A percentile compares a stretch with the other conserved stretches of the same genome.
Conservation (phyloP, 495 filamentous ascomycete genomes). For the Lentithecium fluviatile region DNA sequence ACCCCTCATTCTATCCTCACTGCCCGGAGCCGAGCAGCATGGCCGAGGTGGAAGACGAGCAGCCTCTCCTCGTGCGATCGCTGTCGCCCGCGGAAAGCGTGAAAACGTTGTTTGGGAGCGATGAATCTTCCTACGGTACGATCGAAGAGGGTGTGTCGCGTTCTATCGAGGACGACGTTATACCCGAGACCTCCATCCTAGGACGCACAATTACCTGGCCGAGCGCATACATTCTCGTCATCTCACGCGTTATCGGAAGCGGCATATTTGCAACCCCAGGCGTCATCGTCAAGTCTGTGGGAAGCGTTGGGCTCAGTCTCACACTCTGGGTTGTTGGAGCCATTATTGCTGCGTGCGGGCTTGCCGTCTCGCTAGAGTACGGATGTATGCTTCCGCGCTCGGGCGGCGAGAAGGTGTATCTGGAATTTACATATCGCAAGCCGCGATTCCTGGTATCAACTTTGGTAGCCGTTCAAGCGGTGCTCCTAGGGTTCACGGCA, state of each 20-base stretch:
- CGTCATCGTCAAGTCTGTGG: constrained; percentile 62
- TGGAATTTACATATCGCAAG: constrained; percentile 70
- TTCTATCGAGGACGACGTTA: constrained; percentile 56
- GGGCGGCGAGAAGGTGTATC: constrained; percentile 73
- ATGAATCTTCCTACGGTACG: constrained; percentile 15
- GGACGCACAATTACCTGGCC: constrained; percentile 66
- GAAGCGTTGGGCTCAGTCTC: constrained; percentile 65
- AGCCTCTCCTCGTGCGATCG: neutral
- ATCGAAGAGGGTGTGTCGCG: constrained; percentile 24
- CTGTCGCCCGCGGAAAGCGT: neutral
- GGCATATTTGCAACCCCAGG: constrained; percentile 77
- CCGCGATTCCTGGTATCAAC: constrained; percentile 70
- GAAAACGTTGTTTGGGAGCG: constrained; percentile 14
- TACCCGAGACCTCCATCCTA: constrained; percentile 61
- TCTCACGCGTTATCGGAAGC: constrained; percentile 72
- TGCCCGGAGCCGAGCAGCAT: no score
- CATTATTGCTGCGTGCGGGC: constrained; percentile 57
- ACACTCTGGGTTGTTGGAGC: constrained; percentile 65
- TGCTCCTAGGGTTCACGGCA: constrained; percentile 68
- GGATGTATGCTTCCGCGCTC: constrained; percentile 71
- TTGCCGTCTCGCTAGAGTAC: constrained; percentile 64
- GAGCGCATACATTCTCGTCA: constrained; percentile 71
- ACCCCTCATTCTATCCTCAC: no score
- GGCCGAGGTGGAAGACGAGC: neutral
- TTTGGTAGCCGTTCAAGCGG: constrained; percentile 63